phyloP scores from a whole-genome alignment of 345 rosid genomes.

The Boechera divaricarpa region DNA sequence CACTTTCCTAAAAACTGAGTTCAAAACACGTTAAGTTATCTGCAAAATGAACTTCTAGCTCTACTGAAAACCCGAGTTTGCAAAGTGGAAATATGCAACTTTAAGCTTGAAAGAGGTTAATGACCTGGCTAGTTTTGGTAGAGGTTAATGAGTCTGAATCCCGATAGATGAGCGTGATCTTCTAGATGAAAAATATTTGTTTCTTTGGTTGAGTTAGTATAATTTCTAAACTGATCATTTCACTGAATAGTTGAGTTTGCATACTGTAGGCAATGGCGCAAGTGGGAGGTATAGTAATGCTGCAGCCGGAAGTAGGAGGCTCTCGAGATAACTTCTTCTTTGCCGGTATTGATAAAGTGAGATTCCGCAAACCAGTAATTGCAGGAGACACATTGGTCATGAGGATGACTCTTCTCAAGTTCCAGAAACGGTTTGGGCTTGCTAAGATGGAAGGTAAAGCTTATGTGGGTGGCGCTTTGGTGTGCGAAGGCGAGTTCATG shows the following conservation, averaged over 20 bases:
- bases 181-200: neutral
- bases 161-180: neutral
- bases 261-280: conserved; percentile 90
- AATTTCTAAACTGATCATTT: neutral
- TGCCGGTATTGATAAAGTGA: conserved; percentile 86
- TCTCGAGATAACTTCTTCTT: conserved; percentile 81
- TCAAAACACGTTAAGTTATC: neutral
- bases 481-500: conserved; percentile 88
- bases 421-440: conserved; percentile 84
- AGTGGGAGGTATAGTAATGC: conserved; percentile 89
- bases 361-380: conserved; percentile 90
- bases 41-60: neutral
- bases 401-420: conserved; percentile 89
- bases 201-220: neutral
- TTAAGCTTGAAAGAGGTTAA: neutral
- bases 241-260: neutral
- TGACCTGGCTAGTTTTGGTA: neutral
- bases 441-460: conserved; percentile 98
- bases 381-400: conserved; percentile 93
- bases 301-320: conserved; percentile 90
- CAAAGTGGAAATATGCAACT: neutral
- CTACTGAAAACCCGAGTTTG: neutral
- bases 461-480: conserved; percentile 78
- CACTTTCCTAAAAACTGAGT: no score
- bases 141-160: neutral